Evolutionary conservation across 768 basidiomycete genomes (phyloP), one percentile per base, ranked within the genome.

Genomic region (Hypholoma sublateritium): DNA sequence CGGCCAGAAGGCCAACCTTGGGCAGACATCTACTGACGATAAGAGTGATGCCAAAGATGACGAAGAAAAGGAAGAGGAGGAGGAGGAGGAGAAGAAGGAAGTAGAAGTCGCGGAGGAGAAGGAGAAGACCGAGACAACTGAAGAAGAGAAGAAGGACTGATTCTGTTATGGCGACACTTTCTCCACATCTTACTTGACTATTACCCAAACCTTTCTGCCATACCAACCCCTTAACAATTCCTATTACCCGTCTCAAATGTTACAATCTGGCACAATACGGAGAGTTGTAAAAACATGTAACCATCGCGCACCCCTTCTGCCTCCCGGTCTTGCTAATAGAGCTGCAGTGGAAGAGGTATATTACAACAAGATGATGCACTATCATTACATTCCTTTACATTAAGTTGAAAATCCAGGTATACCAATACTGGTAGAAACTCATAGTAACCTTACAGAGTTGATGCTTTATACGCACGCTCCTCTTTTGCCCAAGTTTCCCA

Each of bases 401-500:
- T 44, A 44, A 44, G 54, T 52, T 58, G 55, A 32, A 28, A 32
- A 32, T 32, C 28, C 28, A 32, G 28, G 28, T 3, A 32, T 32
- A 32, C 28, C 28, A 9, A 32, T 32, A 32, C 28, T 7, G 28
- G 28, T 5, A 32, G 28, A 32, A 32, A 5, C 9, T 32, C 28
- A 5, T 7, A 32, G 9, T 32, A 32, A 32, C 28, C 28, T 32
- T 9, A 32, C 28, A 6, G 9, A 5, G 9, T 32, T 32, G 28
- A 32, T 32, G 28, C 28, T 32, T 32, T 32, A 58, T 70, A 66
- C 4, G 63, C 61, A 28, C 69, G 72, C 60, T 93, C 91, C 65
- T 88, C 88, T 37, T 76, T 78, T 24, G 89, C 83, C 88, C 89
- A 91, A 17, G 87, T 84, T 51, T 85, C 81, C 85, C 88, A 91